phyloP scores from a whole-genome alignment of 1,284 basidiomycete species.

The Apiotrichum laibachii region DNA sequence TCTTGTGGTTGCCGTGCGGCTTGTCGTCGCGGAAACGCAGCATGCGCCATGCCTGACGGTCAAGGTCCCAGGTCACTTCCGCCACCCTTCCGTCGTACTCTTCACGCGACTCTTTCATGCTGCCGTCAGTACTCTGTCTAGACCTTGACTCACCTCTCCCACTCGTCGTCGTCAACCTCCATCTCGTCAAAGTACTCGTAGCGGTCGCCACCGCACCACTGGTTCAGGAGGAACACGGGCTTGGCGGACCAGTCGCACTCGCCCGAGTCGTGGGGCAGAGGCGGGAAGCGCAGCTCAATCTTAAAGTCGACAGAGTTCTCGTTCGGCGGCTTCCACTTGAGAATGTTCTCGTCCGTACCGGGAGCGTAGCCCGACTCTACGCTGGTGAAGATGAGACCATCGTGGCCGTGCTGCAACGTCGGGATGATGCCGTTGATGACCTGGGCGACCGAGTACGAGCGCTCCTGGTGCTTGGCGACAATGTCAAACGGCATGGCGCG shows the following conservation, averaged over 20 bases:
- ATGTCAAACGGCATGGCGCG: constrained; percentile 80
- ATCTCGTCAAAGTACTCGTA: constrained; percentile 88
- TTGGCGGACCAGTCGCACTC: constrained; percentile 78
- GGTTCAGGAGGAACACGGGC: constrained; percentile 78
- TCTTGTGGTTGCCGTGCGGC: constrained; percentile 77
- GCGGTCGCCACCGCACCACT: constrained; percentile 63
- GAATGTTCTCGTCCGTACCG: constrained; percentile 87
- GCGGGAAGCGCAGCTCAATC: constrained; percentile 86
- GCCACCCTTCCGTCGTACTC: constrained; percentile 91
- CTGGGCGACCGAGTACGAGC: constrained; percentile 82
- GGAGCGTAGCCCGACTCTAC: constrained; percentile 77
- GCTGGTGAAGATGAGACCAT: constrained; percentile 96
- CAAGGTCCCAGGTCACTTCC: constrained; percentile 84
- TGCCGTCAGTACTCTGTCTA: constrained; percentile 45
- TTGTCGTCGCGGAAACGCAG: constrained; percentile 92
- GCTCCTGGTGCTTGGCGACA: constrained; percentile 79
- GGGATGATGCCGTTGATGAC: constrained; percentile 84
- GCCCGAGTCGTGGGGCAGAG: constrained; percentile 56
- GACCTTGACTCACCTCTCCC: constrained; percentile 69
- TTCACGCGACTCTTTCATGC: constrained; percentile 78
- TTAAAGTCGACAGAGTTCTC: constrained; percentile 99
- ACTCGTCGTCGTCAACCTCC: constrained; percentile 83
- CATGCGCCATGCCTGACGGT: constrained; percentile 70
- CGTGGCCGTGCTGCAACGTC: constrained; percentile 85
- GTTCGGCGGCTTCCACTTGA: constrained; percentile 98